Base-by-base conservation (phyloP, 176 grass and related monocot genomes). In the Triticum urartu region DNA sequence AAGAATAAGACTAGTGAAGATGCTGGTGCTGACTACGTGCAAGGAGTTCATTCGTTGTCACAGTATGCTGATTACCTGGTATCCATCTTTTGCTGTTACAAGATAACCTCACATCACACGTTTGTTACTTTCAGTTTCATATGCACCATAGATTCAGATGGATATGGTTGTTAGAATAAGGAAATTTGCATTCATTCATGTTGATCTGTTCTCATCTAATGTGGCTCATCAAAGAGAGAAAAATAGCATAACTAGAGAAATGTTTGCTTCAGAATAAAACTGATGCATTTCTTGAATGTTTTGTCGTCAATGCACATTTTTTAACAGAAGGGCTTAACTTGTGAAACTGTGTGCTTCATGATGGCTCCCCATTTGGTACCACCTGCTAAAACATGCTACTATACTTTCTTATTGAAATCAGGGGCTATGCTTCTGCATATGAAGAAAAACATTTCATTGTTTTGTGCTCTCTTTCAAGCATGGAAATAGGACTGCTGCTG, bases 61-160 rank as follows among this genome's bases (percentile, higher is more conserved):
- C 97, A 99, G 42, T 99, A 99, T 93, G 97, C 94, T 69, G 94
- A 99, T 86, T 99, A 99, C 88, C 79, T 99, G 94, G 97, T 99
- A 91, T 82, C 24, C 67, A 35, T 85, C 63, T 43, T 88, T 80
- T 52, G 36, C 4, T 9, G 32, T 69, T 77, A 72, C 62, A 84
- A 84, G 9, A 63, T 88, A 70, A 54, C 22, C 68, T 77, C 32
- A 85, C 25, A 71, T 77, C 50, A 38, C 36, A 82, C 1, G n/a
- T 32, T 86, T 7, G 36, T 20, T 77, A 68, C 39, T 34, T 82
- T 50, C 22, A 2, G 28, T 64, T 61, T 90, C 70, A 78, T 77
- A 54, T 78, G 35, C 26, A 38, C 79, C 33, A 28, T 81, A 47
- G 24, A 71, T 81, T 75, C 34, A 61, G 77, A 85, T 73, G 26